Evolutionary conservation across 2,329 filamentous ascomycete species (phyloP), one percentile per base, ranked within the genome.

Genomic region (Pseudogymnoascus sp.): DNA sequence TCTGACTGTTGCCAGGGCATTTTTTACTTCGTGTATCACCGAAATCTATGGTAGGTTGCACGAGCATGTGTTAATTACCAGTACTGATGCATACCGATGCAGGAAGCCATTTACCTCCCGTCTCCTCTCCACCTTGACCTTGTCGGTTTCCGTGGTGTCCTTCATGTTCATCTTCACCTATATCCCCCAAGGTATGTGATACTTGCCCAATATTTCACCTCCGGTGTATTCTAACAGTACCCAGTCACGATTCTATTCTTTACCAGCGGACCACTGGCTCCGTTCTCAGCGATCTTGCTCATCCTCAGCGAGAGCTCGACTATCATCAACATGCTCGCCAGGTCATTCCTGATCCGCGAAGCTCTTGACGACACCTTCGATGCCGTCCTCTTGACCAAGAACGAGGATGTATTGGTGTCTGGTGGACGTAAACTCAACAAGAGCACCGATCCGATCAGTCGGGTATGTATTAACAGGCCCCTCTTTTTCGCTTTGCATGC

Each of bases 101-200:
- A 56, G 50, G 50, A 56, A 80, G 69, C 85, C 85, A 1, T 81
- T 87, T 46, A 67, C 81, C 38, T 82, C 80, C 5, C 80, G 80
- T 64, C 73, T 88, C 50, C 73, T 79, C 1, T 82, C 84, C 2
- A 91, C 88, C 28, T 69, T 96, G 60, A 81, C 83, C 1, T 82
- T 96, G 1, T 91, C 90, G 12, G 75, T 87, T 8, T 83, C 84
- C 50, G 87, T 97, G 53, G 87, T 93, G 1, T 80, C 81, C 10
- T 80, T 84, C 74, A 96, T 97, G 91, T 97, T 97, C 76, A 79
- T 89, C 69, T 87, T 97, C 73, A 89, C 92, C 59, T 97, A 96
- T 74, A 72, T 87, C 7, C 93, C 93, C 0, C 93, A 97, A 78
- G 84, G 50, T 56, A 56, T 10, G 50, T 36, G 50, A 34, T 56